phyloP scores from a whole-genome alignment of 768 basidiomycete species.

The Paxillus ammoniavirescens region DNA sequence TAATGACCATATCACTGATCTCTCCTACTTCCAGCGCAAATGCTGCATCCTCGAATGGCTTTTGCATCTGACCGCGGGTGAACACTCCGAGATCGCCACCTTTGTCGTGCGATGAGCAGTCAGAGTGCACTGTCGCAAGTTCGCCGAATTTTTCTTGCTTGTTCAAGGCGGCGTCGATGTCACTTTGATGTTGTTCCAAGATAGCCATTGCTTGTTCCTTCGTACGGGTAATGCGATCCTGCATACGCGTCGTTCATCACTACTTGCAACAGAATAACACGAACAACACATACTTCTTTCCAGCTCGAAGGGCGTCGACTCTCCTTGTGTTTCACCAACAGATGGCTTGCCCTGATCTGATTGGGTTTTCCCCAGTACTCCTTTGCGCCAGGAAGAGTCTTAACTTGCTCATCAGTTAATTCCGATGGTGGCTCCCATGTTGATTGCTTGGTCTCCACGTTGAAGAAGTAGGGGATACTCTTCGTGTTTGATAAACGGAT shows the following conservation, averaged over 20 bases:
- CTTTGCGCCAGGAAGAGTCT: slow-evolving; percentile 62
- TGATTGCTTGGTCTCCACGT: slow-evolving; percentile 65
- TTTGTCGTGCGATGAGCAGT: slow-evolving; percentile 83
- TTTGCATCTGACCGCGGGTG: slow-evolving; percentile 89
- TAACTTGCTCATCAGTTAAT: slow-evolving; percentile 59
- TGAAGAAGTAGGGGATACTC: slow-evolving; percentile 85
- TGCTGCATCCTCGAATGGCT: slow-evolving; percentile 90
- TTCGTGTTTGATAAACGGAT: slow-evolving; percentile 81
- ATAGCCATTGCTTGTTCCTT: slow-evolving; percentile 90
- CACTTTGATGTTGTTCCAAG: slow-evolving; percentile 57
- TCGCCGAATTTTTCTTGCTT: slow-evolving; percentile 65
- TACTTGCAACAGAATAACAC: background rate
- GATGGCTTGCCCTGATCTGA: slow-evolving; percentile 90
- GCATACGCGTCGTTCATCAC: background rate
- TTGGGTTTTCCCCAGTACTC: slow-evolving; percentile 44
- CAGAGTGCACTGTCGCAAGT: slow-evolving; percentile 76
- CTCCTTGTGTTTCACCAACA: slow-evolving; percentile 87
- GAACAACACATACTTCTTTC: slow-evolving; percentile 62
- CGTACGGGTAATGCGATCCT: slow-evolving; percentile 79
- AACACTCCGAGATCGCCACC: slow-evolving; percentile 91
- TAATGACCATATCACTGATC: slow-evolving; percentile 79
- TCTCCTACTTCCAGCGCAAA: slow-evolving; percentile 69
- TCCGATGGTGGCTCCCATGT: slow-evolving; percentile 75
- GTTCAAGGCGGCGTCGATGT: slow-evolving; percentile 48
- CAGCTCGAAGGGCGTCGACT: slow-evolving; percentile 80